Percentiles rank a stretch among this genome's conserved stretches.
Evolutionary conservation across 1,139 yeast genomes (phyloP).

Genomic region (Zygosaccharomyces pseudobailii): DNA sequence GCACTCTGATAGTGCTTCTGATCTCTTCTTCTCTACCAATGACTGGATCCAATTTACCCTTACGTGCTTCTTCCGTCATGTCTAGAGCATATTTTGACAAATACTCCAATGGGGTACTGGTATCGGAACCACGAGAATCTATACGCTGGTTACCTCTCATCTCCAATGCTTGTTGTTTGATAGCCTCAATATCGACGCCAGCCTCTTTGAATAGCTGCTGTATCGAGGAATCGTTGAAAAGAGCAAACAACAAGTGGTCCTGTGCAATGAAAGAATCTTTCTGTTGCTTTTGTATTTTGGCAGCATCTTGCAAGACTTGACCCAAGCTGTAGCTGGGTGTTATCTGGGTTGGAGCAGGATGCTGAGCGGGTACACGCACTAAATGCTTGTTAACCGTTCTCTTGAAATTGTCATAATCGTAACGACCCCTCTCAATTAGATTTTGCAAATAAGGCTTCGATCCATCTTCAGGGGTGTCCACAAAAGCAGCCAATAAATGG

Average conservation of each 20-base stretch:
- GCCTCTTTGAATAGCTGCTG: constrained; percentile 73
- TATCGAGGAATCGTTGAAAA: constrained; percentile 71
- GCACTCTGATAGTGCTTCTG: constrained; percentile 85
- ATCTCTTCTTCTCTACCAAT: constrained; percentile 99
- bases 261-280: constrained; percentile 91
- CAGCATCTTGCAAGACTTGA: constrained; percentile 63
- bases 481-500: constrained; percentile 90
- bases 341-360: constrained; percentile 77
- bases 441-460: constrained; percentile 65
- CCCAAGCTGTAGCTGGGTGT: constrained; percentile 68
- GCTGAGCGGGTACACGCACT: constrained; percentile 81
- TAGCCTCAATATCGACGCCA: constrained; percentile 60
- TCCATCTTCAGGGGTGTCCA: constrained; percentile 68
- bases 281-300: constrained; percentile 75
- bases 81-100: constrained; percentile 86
- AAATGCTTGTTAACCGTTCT: constrained; percentile 74
- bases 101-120: constrained; percentile 79
- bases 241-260: constrained; percentile 84
- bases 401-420: constrained; percentile 78
- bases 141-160: constrained; percentile 89
- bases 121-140: constrained; percentile 91
- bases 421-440: constrained; percentile 80
- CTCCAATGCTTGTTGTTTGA: constrained; percentile 76
- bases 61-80: constrained; percentile 86
- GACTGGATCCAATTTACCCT: constrained; percentile 95